Evolutionary conservation across 768 basidiomycete genomes (phyloP).

Genomic region (Auricularia sp.): DNA sequence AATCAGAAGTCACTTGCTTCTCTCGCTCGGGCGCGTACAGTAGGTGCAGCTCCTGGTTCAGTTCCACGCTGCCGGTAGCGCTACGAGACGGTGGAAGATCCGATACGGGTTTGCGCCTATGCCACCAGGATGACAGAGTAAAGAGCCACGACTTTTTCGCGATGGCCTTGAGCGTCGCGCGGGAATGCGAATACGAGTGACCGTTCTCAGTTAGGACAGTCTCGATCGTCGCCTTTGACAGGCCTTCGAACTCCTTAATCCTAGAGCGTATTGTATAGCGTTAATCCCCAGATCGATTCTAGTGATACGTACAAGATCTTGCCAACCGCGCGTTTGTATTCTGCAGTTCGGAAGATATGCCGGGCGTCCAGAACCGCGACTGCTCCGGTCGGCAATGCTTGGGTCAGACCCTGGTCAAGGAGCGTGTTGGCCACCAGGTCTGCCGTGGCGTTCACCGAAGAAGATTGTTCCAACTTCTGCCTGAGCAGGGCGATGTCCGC

Average conservation of each 20-base stretch:
- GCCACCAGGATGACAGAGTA: slow-evolving; percentile 4
- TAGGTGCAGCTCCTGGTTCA: slow-evolving; percentile 2
- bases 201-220: slow-evolving; percentile 6
- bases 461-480: too few relatives aligned
- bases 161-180: slow-evolving; percentile 2
- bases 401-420: too few relatives aligned
- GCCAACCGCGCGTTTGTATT: too few relatives aligned
- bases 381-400: too few relatives aligned
- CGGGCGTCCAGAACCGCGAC: too few relatives aligned
- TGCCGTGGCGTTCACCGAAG: too few relatives aligned
- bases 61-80: slow-evolving; percentile 2
- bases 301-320: too few relatives aligned
- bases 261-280: neutral
- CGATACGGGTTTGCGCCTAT: neutral
- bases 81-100: neutral
- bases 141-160: slow-evolving; percentile 9
- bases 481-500: too few relatives aligned
- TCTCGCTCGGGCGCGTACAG: slow-evolving; percentile 3
- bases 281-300: neutral
- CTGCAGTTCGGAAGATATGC: too few relatives aligned
- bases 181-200: slow-evolving; percentile 5
- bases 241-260: slow-evolving; percentile 1
- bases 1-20: slow-evolving; percentile 2
- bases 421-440: too few relatives aligned
- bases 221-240: slow-evolving; percentile 6